phyloP scores from a whole-genome alignment of 176 grass and related monocot genomes.

The Cymbopogon citratus region DNA sequence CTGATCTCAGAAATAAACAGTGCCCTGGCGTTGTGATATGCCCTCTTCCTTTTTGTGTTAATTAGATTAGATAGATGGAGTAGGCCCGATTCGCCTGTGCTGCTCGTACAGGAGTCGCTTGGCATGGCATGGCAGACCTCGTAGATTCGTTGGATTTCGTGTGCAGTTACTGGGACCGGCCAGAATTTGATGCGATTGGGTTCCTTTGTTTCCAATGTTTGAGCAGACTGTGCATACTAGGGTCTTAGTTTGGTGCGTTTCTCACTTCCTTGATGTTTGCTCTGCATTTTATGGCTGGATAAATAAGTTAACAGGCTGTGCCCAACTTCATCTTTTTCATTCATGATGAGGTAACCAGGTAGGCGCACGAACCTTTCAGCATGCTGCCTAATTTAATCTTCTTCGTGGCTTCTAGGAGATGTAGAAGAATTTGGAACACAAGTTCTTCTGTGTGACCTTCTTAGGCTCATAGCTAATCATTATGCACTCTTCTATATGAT shows the following conservation, averaged over 20 bases:
- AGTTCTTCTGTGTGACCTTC: not conserved
- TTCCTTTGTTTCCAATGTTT: too few species aligned
- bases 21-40: too few species aligned
- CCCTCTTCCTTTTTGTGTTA: too few species aligned
- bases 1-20: too few species aligned
- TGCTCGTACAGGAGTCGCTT: not conserved
- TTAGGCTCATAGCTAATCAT: not conserved
- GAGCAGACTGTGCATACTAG: not conserved
- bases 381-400: not conserved
- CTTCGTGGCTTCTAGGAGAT: not conserved
- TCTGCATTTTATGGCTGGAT: not conserved
- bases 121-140: too few species aligned
- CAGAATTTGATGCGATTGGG: too few species aligned
- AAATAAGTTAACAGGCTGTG: not conserved
- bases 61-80: not conserved
- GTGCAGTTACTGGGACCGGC: too few species aligned
- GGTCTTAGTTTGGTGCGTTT: not conserved
- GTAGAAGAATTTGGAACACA: not conserved
- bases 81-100: not conserved
- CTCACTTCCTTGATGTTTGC: not conserved
- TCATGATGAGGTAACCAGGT: not conserved
- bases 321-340: not conserved
- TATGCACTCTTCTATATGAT: not conserved
- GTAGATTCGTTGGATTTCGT: too few species aligned
- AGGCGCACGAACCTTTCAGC: not conserved